Base-by-base conservation (phyloP, 306 rosid species). In the Glycine tomentella region DNA sequence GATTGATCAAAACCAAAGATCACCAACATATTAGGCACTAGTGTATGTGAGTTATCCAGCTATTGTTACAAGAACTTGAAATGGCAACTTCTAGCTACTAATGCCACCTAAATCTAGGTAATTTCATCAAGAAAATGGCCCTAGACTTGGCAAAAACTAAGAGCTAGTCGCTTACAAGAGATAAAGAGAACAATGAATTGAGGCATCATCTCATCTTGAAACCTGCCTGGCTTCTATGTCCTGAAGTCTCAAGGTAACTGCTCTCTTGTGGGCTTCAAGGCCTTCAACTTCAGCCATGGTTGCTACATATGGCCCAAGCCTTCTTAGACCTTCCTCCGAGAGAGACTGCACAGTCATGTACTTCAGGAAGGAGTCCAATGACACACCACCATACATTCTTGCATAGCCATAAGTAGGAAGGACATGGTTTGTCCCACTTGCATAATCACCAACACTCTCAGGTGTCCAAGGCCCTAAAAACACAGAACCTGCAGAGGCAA, bases 371-470 rank as follows among this genome's bases (percentile, higher is more conserved):
- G 98, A 93, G 90, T 95, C 99, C 75, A 95, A 80, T 11, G 99
- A 88, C 79, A 93, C 97, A 34, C 99, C 99, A n/a, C 97, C 82
- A 9, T 95, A 95, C 99, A 95, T 95, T 77, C 97, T 89, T 10
- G 99, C 98, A 88, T 95, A 95, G 13, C 98, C 99, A 38, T 95
- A 95, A 5, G 99, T 93, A 17, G 99, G 99, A 85, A 95, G 99
- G 87, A 95, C 99, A 33, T 95, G 99, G 87, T 93, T 95, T 17
- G 99, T 95, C 55, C 99, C 99, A 64, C 99, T 95, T 12, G 99
- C 99, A 55, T 95, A 95, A 74, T 95, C 99, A 81, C 99, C 97
- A 25, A 95, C 98, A 63, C 99, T 95, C 87, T 93, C 98, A 0
- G 99, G 99, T 2, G 99, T 95, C 99, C 99, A 95, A 8, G 85